phyloP scores from a whole-genome alignment of 345 rosid species.

The Arabidopsis arenosa region DNA sequence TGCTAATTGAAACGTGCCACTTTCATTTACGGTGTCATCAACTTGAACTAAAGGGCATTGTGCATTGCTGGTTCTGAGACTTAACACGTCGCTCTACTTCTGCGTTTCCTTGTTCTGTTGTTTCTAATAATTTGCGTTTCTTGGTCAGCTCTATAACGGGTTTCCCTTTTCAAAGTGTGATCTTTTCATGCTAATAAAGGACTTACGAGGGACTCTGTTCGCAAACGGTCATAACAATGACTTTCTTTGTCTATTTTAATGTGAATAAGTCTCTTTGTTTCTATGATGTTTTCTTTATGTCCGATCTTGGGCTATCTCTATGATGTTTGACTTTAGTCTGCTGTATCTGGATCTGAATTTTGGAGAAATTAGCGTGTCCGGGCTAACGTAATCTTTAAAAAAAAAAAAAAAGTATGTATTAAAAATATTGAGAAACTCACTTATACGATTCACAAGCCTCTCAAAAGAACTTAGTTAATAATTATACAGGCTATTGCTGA shows the following conservation, averaged over 20 bases:
- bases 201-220: neutral
- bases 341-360: neutral
- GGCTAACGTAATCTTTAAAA: neutral
- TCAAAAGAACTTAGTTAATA: no score
- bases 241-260: neutral
- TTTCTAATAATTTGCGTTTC: conserved; percentile 25
- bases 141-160: conserved; percentile 7
- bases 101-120: conserved; percentile 22
- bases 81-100: neutral
- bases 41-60: conserved; percentile 1
- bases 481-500: no score
- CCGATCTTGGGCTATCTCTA: neutral
- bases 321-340: neutral
- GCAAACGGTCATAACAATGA: neutral
- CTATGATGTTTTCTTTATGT: neutral
- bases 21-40: neutral
- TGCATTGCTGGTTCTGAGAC: neutral
- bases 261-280: conserved; percentile 4
- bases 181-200: conserved; percentile 26
- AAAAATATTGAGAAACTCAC: neutral
- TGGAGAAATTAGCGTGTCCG: neutral
- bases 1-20: conserved; percentile 21
- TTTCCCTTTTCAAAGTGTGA: neutral
- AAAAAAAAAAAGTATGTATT: no score
- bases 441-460: neutral